Evolutionary conservation across 768 basidiomycete species (phyloP), one percentile per base, ranked within the genome.

Genomic region (Collybia nuda): DNA sequence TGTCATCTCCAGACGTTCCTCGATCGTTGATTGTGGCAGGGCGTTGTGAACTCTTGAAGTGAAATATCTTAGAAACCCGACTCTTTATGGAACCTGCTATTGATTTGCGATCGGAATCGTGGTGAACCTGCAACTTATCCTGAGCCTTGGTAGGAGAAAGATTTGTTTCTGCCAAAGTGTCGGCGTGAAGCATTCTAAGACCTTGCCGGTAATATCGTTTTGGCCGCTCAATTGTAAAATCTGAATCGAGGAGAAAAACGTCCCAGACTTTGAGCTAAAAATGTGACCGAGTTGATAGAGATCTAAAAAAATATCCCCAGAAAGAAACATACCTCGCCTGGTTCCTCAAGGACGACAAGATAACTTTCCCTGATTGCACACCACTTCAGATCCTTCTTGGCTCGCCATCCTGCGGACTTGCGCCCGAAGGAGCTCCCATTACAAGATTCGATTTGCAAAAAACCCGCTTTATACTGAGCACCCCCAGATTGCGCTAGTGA

Each of bases 341-440:
- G 88, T 59, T 97, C 93, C 53, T 89, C 82, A 19, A 93, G 77
- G 1, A 86, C 84, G 17, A 97, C 89, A 9, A 99, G 72, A 68
- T 93, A 98, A 57, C 89, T 90, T 56, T 98, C 96, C 6, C 95
- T 79, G 11, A 98, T 83, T 41, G 90, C 82, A 68, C 93, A 96
- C 97, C 97, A 98, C 49, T 86, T 81, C 32, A 80, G 79, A 49
- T 85, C 79, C 57, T 82, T 85, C 61, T 77, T 81, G 54, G 77
- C 80, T 44, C 58, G 71, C 74, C 86, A 80, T 14, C 76, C 71
- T 1, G 76, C 71, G 12, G 86, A 82, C 60, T 86, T 86, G 26
- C 88, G 79, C 14, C 86, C 84, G 52, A 87, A 86, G 0, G 76
- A 79, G 2, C 72, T 68, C 18, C 78, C 79, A 23, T 79, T 76